A percentile compares a stretch with the other conserved stretches of the same genome.
phyloP scores from a whole-genome alignment of 352 stramenopile species.

The Phytophthora litchii region DNA sequence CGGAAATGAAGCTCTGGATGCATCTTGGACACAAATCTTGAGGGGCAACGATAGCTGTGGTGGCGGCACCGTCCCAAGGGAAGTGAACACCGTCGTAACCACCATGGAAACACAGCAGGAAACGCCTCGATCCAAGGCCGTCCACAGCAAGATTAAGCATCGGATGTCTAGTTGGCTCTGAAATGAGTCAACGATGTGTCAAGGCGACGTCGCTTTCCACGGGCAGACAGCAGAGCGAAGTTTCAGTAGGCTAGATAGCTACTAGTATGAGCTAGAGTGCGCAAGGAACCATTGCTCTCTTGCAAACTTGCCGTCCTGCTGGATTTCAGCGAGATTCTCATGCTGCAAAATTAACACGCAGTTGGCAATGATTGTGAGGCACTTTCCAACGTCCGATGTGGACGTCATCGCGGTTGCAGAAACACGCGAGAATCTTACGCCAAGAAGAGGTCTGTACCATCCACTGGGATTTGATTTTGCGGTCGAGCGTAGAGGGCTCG shows the following conservation, averaged over 20 bases:
- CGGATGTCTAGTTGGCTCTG: no score
- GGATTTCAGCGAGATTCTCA: conserved; percentile 1
- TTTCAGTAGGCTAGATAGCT: background rate
- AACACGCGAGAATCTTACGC: conserved; percentile 3
- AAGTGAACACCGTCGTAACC: background rate
- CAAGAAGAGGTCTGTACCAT: conserved; percentile 4
- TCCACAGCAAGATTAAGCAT: no score
- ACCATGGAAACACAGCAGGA: no score
- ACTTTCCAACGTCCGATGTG: background rate
- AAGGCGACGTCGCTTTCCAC: background rate
- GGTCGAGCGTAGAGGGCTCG: conserved; percentile 16
- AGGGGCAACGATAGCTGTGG: no score
- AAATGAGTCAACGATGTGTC: background rate
- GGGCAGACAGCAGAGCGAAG: background rate
- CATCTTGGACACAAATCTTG: no score
- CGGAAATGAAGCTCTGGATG: no score
- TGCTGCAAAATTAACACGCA: background rate
- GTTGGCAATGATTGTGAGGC: conserved; percentile 5
- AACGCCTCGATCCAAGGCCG: background rate
- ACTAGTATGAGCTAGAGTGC: background rate
- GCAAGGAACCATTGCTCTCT: background rate
- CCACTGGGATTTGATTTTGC: conserved; percentile 13
- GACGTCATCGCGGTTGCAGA: conserved; percentile 16
- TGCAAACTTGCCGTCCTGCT: background rate
- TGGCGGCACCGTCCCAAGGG: no score